Evolutionary conservation across 75 land plant genomes (phyloP).

Genomic region (Pinus tabuliformis): DNA sequence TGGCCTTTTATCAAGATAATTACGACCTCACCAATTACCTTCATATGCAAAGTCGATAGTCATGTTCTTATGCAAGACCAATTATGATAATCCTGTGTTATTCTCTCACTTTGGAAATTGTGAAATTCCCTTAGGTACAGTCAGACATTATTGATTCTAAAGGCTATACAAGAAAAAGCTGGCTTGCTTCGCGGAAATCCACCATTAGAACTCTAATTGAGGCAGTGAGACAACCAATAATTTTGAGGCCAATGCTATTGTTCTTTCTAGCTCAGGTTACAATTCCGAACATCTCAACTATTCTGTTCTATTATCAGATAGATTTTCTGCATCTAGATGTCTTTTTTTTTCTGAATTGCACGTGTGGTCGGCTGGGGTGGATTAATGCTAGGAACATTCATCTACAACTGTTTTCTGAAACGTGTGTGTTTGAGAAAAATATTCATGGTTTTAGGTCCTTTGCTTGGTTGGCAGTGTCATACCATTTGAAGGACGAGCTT

Average conservation of each 20-base stretch:
- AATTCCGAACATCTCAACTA: constrained; percentile 70
- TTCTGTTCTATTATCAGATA: constrained; percentile 90
- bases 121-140: too few species aligned
- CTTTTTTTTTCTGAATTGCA: constrained; percentile 68
- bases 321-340: constrained; percentile 55
- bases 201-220: constrained; percentile 2
- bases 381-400: constrained; percentile 75
- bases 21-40: too few species aligned
- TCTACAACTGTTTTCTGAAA: constrained; percentile 70
- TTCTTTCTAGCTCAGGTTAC: constrained; percentile 70
- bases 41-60: too few species aligned
- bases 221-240: constrained; percentile 25
- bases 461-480: constrained; percentile 80
- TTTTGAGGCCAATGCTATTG: constrained; percentile 85
- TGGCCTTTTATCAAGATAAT: too few species aligned
- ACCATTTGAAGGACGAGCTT: constrained; percentile 73
- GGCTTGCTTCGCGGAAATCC: constrained; percentile 3
- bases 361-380: constrained; percentile 83
- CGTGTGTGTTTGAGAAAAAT: constrained; percentile 47
- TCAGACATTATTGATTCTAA: background rate
- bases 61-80: too few species aligned
- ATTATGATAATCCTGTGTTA: too few species aligned
- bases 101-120: too few species aligned
- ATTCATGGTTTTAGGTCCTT: constrained; percentile 84
- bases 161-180: background rate